Evolutionary conservation across 2,329 filamentous ascomycete species (phyloP).

Genomic region (Cladosporium sp.): DNA sequence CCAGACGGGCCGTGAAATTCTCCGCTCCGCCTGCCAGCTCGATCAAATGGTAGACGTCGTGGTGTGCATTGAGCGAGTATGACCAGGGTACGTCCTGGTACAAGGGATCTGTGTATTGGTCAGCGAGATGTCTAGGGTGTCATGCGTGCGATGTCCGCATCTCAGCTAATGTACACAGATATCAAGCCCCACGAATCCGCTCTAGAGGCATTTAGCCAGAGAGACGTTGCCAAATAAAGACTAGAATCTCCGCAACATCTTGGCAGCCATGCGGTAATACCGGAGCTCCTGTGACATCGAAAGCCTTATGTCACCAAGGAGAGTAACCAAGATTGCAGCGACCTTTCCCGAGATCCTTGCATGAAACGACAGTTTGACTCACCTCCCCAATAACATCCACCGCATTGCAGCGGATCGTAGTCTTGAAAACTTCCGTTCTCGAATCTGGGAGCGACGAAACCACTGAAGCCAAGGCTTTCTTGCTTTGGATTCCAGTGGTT

Average conservation of each 20-base stretch:
- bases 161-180: too few relatives aligned
- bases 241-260: too few relatives aligned
- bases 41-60: slow-evolving; percentile 40
- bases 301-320: neutral
- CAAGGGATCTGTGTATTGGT: slow-evolving; percentile 7
- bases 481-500: slow-evolving; percentile 37
- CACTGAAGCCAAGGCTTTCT: slow-evolving; percentile 32
- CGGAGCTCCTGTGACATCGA: slow-evolving; percentile 8
- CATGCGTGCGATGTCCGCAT: slow-evolving; percentile 12
- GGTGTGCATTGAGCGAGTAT: slow-evolving; percentile 42
- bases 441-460: slow-evolving; percentile 28
- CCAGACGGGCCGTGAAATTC: slow-evolving; percentile 38
- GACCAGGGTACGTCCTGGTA: slow-evolving; percentile 19
- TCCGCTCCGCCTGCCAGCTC: slow-evolving; percentile 38
- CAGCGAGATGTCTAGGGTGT: neutral
- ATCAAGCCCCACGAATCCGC: too few relatives aligned
- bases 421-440: slow-evolving; percentile 27
- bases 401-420: slow-evolving; percentile 41
- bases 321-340: too few relatives aligned
- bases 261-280: too few relatives aligned
- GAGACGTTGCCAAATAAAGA: too few relatives aligned
- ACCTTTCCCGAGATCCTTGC: neutral
- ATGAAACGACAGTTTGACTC: neutral
- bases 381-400: slow-evolving; percentile 41
- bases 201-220: too few relatives aligned